Percentiles rank a stretch among this genome's conserved stretches.
Evolutionary conservation across 225 moss, liverwort and hornwort species (phyloP).

Genomic region (Pleurozium schreberi): DNA sequence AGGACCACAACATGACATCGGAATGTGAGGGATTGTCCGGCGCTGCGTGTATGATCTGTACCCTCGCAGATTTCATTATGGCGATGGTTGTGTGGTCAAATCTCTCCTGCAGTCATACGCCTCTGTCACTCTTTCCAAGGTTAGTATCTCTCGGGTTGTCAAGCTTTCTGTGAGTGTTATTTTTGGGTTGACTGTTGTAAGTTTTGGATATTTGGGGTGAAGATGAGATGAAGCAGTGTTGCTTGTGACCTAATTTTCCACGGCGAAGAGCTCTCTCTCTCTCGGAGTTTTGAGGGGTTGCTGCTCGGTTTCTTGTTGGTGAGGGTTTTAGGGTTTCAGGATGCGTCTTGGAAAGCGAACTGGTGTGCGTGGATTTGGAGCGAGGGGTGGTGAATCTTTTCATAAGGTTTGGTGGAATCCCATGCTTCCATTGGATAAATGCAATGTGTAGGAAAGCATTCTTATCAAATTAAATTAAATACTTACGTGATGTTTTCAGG

Average conservation of each 20-base stretch:
- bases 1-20: not conserved
- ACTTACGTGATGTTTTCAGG: not conserved
- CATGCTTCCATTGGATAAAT: not conserved
- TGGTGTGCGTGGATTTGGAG: not conserved
- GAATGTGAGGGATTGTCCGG: not conserved
- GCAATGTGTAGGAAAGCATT: not conserved
- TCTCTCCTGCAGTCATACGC: not conserved
- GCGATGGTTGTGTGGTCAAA: not conserved
- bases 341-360: not conserved
- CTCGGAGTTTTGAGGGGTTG: no score
- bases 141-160: not conserved
- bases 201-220: not conserved
- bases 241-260: constrained; percentile 23
- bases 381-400: constrained; percentile 16
- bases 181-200: not conserved
- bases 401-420: not conserved
- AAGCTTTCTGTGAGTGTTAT: not conserved
- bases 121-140: not conserved
- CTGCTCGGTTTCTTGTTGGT: not conserved
- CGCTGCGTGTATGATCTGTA: not conserved
- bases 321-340: not conserved
- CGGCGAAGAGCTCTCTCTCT: constrained; percentile 1
- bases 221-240: constrained; percentile 30
- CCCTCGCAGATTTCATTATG: not conserved
- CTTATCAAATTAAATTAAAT: not conserved